A percentile compares a stretch with the other conserved stretches of the same genome.
Evolutionary conservation across 1,284 basidiomycete genomes (phyloP).

Genomic region (Trichosporon coremiiforme): DNA sequence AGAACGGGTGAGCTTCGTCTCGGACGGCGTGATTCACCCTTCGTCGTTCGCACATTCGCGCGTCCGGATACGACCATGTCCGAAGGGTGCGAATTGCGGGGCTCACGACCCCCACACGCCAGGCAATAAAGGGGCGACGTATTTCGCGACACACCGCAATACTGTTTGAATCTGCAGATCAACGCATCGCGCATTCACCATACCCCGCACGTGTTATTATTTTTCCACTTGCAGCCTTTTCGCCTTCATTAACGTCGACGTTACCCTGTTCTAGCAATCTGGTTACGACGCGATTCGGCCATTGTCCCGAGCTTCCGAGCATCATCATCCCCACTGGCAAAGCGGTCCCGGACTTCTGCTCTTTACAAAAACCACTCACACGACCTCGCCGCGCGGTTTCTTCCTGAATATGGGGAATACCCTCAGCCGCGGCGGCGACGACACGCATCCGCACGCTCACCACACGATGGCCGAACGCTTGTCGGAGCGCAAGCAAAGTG

Average conservation of each 20-base stretch:
- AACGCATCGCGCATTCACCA: neutral
- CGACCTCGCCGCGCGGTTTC: neutral
- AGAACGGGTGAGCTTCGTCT: neutral
- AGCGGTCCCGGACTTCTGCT: too few relatives aligned
- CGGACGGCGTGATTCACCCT: neutral
- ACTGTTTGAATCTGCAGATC: neutral
- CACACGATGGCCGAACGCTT: slow-evolving; percentile 13
- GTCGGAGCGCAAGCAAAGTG: neutral
- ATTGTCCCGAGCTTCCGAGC: neutral
- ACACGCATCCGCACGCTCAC: neutral
- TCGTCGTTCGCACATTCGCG: too few relatives aligned
- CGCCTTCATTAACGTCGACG: neutral
- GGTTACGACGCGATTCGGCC: neutral
- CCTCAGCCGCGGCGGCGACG: neutral
- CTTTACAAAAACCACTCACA: neutral
- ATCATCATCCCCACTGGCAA: too few relatives aligned
- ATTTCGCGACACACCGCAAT: neutral
- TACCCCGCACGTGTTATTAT: neutral
- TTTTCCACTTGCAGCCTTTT: neutral
- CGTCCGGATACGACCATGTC: neutral
- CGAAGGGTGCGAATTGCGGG: neutral
- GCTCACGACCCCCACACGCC: neutral
- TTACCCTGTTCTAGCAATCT: neutral
- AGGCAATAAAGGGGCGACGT: neutral
- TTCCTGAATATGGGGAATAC: neutral